phyloP scores from a whole-genome alignment of 495 filamentous ascomycete species.

The Saxophila tyrrhenica region DNA sequence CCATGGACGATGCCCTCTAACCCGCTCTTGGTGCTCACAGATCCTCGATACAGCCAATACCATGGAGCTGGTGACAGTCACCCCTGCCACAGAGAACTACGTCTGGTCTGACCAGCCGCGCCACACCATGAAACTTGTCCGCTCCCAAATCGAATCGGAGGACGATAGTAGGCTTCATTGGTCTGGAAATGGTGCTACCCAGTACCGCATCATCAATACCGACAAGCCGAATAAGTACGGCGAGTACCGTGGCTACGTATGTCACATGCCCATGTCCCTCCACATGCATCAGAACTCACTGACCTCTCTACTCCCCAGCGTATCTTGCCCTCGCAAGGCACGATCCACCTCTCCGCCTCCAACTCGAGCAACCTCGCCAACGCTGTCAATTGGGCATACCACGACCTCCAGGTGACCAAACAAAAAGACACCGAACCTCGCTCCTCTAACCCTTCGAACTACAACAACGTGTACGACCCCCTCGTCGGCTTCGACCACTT shows the following conservation, averaged over 20 bases:
- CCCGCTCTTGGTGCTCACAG: no score
- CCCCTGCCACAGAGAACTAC: conserved; percentile 25
- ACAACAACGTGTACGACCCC: conserved; percentile 31
- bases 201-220: conserved; percentile 42
- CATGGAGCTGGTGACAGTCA: conserved; percentile 29
- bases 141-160: conserved; percentile 35
- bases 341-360: conserved; percentile 34
- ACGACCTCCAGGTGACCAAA: conserved; percentile 35
- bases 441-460: conserved; percentile 36
- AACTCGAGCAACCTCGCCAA: conserved; percentile 38
- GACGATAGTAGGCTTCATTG: conserved; percentile 42
- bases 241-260: conserved; percentile 45
- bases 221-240: conserved; percentile 41
- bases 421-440: conserved; percentile 45
- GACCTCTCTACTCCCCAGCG: neutral
- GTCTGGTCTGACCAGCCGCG: conserved; percentile 37
- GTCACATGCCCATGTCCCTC: no score
- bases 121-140: conserved; percentile 45
- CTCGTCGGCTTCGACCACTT: conserved; percentile 44
- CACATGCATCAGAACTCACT: no score
- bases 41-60: conserved; percentile 38
- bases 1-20: no score
- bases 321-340: conserved; percentile 17
- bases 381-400: conserved; percentile 37
- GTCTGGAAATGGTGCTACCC: conserved; percentile 37